These are phyloP conservation scores for Phytophthora parvispora DNA, from an alignment of 352 stramenopile genomes.

Conservation along the genomic window DNA sequence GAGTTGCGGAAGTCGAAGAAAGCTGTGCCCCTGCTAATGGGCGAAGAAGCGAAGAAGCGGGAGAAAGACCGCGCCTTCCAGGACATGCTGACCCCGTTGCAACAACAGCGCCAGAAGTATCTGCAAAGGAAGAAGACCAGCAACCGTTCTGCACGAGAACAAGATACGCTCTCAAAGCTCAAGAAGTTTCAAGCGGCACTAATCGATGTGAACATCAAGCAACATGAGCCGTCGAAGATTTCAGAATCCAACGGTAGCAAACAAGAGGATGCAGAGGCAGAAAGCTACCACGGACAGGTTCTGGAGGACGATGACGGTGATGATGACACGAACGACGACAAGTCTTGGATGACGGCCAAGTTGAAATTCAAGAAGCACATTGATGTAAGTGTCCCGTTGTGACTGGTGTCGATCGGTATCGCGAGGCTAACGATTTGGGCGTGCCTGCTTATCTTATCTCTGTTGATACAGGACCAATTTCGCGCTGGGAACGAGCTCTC, in stretches of 20 bases:
- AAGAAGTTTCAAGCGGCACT: conserved; percentile 72
- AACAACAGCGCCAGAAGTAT: conserved; percentile 82
- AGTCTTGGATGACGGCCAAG: conserved; percentile 89
- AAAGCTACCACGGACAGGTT: conserved; percentile 75
- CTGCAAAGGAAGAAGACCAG: conserved; percentile 69
- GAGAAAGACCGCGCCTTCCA: conserved; percentile 64
- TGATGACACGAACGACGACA: conserved; percentile 51
- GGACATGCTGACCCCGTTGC: conserved; percentile 82
- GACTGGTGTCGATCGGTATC: background rate
- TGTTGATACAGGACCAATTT: conserved; percentile 71
- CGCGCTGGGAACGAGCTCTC: conserved; percentile 62
- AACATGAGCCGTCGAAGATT: background rate
- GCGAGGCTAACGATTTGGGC: conserved; percentile 3
- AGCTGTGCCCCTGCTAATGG: conserved; percentile 62
- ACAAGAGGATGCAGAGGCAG: conserved; percentile 22
- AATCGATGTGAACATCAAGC: conserved; percentile 46
- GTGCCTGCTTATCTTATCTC: conserved; percentile 3
- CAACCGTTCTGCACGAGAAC: conserved; percentile 61
- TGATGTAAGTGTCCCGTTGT: conserved; percentile 56
- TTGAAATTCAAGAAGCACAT: conserved; percentile 93
- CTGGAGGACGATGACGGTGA: conserved; percentile 58
- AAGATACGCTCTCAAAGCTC: conserved; percentile 78
- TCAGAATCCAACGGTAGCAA: conserved; percentile 8
- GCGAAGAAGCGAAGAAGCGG: conserved; percentile 65
- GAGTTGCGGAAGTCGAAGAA: conserved; percentile 77